These are phyloP conservation scores for Diaporthe eres DNA, from an alignment of 2,329 filamentous ascomycete species.

Conservation along the genomic window DNA sequence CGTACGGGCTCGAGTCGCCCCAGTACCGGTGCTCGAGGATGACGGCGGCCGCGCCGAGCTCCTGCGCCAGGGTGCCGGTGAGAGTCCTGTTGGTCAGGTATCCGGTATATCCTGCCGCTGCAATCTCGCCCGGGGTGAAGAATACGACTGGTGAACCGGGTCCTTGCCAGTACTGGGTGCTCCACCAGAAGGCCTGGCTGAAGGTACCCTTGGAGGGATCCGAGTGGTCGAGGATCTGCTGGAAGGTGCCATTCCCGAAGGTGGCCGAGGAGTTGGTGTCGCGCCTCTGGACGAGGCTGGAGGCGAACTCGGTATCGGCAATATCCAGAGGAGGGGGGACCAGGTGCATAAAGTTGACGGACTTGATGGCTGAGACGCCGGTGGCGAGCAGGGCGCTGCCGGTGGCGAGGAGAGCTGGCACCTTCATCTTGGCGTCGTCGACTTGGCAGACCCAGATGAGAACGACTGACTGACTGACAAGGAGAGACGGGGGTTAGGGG, in stretches of 20 bases:
- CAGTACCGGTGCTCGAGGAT: constrained; percentile 61
- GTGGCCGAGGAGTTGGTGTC: constrained; percentile 41
- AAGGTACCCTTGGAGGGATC: constrained; percentile 58
- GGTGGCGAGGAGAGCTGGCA: constrained; percentile 39
- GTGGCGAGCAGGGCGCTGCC: constrained; percentile 45
- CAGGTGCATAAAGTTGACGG: background rate
- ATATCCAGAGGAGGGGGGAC: constrained; percentile 48
- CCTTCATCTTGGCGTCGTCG: constrained; percentile 48
- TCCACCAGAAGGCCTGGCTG: constrained; percentile 58
- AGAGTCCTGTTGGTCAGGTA: constrained; percentile 60
- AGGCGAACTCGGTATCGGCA: constrained; percentile 42
- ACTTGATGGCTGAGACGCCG: constrained; percentile 45
- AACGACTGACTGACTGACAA: background rate
- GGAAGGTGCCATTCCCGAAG: constrained; percentile 52
- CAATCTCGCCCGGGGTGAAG: constrained; percentile 57
- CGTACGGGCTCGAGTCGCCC: constrained; percentile 56
- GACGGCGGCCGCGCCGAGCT: constrained; percentile 56
- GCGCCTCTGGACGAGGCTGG: constrained; percentile 30
- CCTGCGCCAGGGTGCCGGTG: constrained; percentile 55
- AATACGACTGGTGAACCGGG: constrained; percentile 57
- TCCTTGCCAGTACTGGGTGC: constrained; percentile 56
- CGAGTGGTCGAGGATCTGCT: constrained; percentile 58
- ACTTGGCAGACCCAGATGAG: background rate
- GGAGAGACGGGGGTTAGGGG: background rate
- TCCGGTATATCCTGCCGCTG: constrained; percentile 52